These are phyloP conservation scores for Candida argentea DNA, from an alignment of 805 yeast genomes.

Conservation along the genomic window DNA sequence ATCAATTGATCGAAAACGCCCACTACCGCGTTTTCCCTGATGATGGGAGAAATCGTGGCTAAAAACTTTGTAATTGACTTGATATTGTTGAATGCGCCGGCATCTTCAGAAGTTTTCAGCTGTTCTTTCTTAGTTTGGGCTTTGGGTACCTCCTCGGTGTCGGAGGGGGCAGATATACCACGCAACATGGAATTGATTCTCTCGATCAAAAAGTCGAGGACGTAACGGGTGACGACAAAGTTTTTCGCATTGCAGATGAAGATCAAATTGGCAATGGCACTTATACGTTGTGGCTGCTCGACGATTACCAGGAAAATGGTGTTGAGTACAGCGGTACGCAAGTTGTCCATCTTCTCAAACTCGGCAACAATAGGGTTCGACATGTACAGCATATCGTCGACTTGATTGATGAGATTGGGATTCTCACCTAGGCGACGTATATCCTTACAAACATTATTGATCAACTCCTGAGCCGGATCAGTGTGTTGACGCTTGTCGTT, in stretches of 20 bases:
- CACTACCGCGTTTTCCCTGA: slow-evolving; percentile 33
- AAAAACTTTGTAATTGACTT: slow-evolving; percentile 66
- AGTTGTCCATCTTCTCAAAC: slow-evolving; percentile 50
- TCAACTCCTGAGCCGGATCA: slow-evolving; percentile 32
- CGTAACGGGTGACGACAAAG: slow-evolving; percentile 55
- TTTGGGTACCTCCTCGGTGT: slow-evolving; percentile 4
- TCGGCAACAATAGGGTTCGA: slow-evolving; percentile 57
- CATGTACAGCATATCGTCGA: slow-evolving; percentile 52
- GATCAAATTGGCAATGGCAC: slow-evolving; percentile 58
- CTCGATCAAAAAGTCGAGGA: slow-evolving; percentile 59
- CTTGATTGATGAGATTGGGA: slow-evolving; percentile 26
- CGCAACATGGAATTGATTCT: slow-evolving; percentile 50
- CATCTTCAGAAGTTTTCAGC: slow-evolving; percentile 15
- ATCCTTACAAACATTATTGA: slow-evolving; percentile 34
- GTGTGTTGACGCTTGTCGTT: slow-evolving; percentile 28
- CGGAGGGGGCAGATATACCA: slow-evolving; percentile 9
- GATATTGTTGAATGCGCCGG: slow-evolving; percentile 59
- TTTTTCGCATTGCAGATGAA: slow-evolving; percentile 56
- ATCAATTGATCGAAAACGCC: slow-evolving; percentile 45
- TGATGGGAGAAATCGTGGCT: slow-evolving; percentile 53
- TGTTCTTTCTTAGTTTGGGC: slow-evolving; percentile 14
- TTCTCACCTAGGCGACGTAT: slow-evolving; percentile 35
- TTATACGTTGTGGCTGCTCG: slow-evolving; percentile 89
- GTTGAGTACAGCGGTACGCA: slow-evolving; percentile 48
- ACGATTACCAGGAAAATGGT: slow-evolving; percentile 59